Conservation (phyloP, 2,329 filamentous ascomycete genomes). For the Ploettnerulaceae sp. region DNA sequence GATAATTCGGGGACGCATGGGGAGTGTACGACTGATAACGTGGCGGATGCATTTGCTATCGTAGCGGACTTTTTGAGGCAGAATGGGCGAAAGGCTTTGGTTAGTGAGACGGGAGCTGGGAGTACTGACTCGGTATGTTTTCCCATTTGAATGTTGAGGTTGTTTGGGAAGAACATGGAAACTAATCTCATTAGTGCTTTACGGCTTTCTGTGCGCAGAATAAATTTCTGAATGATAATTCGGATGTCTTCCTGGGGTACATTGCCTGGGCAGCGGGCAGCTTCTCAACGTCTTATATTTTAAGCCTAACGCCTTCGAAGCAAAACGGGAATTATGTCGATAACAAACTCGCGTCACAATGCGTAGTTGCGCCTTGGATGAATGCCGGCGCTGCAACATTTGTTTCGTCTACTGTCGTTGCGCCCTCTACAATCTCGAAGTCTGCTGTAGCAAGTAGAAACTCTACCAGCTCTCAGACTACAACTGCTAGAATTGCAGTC, state of each 20-base stretch:
- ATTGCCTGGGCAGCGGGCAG: conserved; percentile 37
- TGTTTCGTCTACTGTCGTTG: not conserved
- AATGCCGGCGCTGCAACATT: conserved; percentile 14
- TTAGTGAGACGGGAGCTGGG: conserved; percentile 46
- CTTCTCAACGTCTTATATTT: conserved; percentile 27
- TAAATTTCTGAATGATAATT: conserved; percentile 28
- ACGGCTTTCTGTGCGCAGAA: conserved; percentile 27
- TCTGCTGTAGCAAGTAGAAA: not conserved
- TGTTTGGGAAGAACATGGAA: too few relatives aligned
- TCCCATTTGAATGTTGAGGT: too few relatives aligned
- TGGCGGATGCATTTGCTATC: conserved; percentile 41
- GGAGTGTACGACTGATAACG: conserved; percentile 50
- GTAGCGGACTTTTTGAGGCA: conserved; percentile 44
- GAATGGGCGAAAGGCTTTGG: conserved; percentile 44
- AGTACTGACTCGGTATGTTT: conserved; percentile 18
- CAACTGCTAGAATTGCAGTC: not conserved
- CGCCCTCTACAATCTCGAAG: not conserved
- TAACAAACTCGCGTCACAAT: conserved; percentile 23
- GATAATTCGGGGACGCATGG: conserved; percentile 50
- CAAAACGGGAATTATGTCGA: conserved; percentile 24
- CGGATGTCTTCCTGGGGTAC: conserved; percentile 37
- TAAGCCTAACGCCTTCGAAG: conserved; percentile 24
- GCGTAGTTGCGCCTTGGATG: conserved; percentile 24
- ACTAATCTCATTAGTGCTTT: conserved; percentile 15
- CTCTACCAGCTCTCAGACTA: too few relatives aligned